Evolutionary conservation across 208 protist genomes (phyloP), one percentile per base, ranked within the genome.

Genomic region (Crithidia fasciculata): DNA sequence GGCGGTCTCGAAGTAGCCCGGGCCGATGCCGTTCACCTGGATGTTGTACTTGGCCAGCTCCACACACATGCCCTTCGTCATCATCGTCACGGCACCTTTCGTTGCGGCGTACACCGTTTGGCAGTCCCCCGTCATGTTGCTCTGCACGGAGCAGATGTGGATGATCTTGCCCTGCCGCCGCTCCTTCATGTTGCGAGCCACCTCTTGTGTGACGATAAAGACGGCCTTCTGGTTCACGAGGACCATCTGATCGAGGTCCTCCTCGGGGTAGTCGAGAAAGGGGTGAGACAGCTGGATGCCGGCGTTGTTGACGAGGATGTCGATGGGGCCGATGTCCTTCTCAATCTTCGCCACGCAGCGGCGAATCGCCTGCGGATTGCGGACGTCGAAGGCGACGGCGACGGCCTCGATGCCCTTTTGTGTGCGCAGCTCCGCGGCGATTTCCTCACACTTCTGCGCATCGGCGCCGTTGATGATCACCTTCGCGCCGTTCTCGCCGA

Each of bases 221-320:
- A 72, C 59, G 12, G 78, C 45, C n/a, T 72, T 81, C 47, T 85
- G 67, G 49, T 89, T 86, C 5, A 86, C 55, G 7, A 70, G 36
- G 8, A 89, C 72, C 36, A 89, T 52, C 37, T 66, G 65, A 43
- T 86, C 76, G 74, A 69, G 83, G 16, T 77, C 76, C 49, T 73
- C 81, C 15, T 66, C 39, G 12, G 79, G 65, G 63, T 81, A 84
- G 19, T 82, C 72, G 4, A 71, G 66, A 12, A 88, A 74, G 3
- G 72, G 58, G 7, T 69, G 64, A 13, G 78, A 67, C 45, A 78
- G 64, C 53, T 88, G 80, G 5, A 87, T 54, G 49, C 84, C 81
- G 8, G 87, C 81, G 69, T 92, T 92, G 67, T 84, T 84, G n/a
- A 89, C 72, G 40, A 89, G 44, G 47, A 88, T 82, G 54, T 85